These are phyloP conservation scores for Hyphodiscus sp. DNA, from an alignment of 2,329 filamentous ascomycete genomes.

Conservation along the genomic window DNA sequence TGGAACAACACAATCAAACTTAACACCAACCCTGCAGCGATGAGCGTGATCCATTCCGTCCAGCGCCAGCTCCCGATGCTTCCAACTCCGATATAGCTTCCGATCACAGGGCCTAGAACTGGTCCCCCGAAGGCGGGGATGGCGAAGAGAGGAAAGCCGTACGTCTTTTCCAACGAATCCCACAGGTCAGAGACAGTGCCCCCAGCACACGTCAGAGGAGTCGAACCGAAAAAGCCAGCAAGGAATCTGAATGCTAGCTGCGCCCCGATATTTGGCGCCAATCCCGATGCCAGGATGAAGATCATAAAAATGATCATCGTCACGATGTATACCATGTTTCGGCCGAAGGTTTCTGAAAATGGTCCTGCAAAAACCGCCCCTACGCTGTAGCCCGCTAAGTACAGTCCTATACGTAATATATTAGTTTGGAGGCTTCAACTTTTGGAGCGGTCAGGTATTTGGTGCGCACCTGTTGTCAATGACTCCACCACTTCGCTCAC, in stretches of 20 bases:
- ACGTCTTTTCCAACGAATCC: too few relatives aligned
- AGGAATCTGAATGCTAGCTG: conserved; percentile 57
- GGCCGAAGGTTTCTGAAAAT: conserved; percentile 34
- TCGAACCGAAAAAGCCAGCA: conserved; percentile 53
- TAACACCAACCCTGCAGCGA: conserved; percentile 62
- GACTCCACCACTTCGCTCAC: too few relatives aligned
- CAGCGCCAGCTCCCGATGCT: conserved; percentile 65
- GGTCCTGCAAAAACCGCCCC: conserved; percentile 32
- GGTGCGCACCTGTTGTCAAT: too few relatives aligned
- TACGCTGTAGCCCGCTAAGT: conserved; percentile 29
- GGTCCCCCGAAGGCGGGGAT: too few relatives aligned
- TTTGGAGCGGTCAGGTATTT: too few relatives aligned
- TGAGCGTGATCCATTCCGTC: conserved; percentile 58
- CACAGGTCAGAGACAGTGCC: too few relatives aligned
- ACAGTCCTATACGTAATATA: too few relatives aligned
- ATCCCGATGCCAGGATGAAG: conserved; percentile 37
- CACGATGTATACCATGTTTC: conserved; percentile 34
- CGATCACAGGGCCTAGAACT: conserved; percentile 61
- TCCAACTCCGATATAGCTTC: conserved; percentile 53
- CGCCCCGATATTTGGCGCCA: conserved; percentile 18
- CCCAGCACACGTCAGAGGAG: too few relatives aligned
- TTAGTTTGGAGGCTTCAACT: too few relatives aligned
- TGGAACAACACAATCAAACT: conserved; percentile 43
- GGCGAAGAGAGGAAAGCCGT: too few relatives aligned
- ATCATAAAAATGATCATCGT: conserved; percentile 36